phyloP scores from a whole-genome alignment of 305 asterid genomes.

The Nicotiana rustica region DNA sequence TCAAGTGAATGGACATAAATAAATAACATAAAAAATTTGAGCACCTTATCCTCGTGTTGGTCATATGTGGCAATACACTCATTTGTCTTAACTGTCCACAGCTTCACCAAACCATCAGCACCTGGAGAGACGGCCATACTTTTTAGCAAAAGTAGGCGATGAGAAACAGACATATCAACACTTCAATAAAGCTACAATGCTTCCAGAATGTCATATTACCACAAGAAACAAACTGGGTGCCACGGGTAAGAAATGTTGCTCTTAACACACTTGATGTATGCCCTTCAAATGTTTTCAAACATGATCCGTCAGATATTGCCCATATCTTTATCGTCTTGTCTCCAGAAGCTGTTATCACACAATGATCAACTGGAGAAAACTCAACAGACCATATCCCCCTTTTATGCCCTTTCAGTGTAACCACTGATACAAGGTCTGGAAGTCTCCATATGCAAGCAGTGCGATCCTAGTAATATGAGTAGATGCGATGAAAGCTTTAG shows the following conservation, averaged over 20 bases:
- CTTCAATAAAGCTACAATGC: slow-evolving; percentile 4
- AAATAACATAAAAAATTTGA: slow-evolving; percentile 35
- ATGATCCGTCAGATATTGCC: slow-evolving; percentile 93
- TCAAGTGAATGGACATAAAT: slow-evolving; percentile 11
- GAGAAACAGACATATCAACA: background rate
- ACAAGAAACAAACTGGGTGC: slow-evolving; percentile 89
- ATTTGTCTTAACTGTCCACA: slow-evolving; percentile 91
- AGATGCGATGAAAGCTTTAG: slow-evolving; percentile 35
- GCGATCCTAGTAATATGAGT: slow-evolving; percentile 74
- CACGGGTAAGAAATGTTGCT: slow-evolving; percentile 91
- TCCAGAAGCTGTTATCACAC: slow-evolving; percentile 95
- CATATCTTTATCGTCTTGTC: slow-evolving; percentile 94
- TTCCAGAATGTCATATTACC: slow-evolving; percentile 57
- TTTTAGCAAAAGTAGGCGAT: slow-evolving; percentile 31
- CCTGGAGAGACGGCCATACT: slow-evolving; percentile 52
- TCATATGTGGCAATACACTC: slow-evolving; percentile 97
- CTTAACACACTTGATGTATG: slow-evolving; percentile 89
- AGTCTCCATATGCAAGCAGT: slow-evolving; percentile 96
- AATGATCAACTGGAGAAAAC: slow-evolving; percentile 98
- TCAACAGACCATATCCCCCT: slow-evolving; percentile 99
- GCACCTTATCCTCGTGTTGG: slow-evolving; percentile 95
- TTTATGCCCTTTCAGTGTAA: slow-evolving; percentile 88
- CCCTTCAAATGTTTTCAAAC: slow-evolving; percentile 96
- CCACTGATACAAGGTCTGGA: slow-evolving; percentile 85
- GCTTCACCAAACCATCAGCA: slow-evolving; percentile 96